Percentiles rank a stretch among this genome's conserved stretches.
Conservation (phyloP, 345 rosid genomes). For the Gossypium sturtianum region DNA sequence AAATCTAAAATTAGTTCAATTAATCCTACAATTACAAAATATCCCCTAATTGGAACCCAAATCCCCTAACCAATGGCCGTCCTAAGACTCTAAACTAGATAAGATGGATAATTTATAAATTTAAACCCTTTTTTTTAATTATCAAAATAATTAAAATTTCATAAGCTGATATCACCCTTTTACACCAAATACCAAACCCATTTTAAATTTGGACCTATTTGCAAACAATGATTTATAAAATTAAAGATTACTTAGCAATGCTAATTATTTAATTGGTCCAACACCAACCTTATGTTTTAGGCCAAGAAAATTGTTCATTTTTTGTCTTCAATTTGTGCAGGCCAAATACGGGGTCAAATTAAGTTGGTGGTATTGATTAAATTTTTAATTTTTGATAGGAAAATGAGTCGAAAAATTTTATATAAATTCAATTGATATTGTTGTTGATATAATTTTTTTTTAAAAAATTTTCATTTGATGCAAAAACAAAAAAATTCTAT, state of each 20-base stretch:
- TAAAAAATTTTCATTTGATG: neutral
- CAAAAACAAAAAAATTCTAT: slow-evolving; percentile 2
- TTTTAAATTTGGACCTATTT: slow-evolving; percentile 18
- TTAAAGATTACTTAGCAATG: neutral
- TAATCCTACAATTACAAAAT: slow-evolving; percentile 9
- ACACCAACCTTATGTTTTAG: neutral
- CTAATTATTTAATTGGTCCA: neutral
- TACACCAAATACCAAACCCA: slow-evolving; percentile 31
- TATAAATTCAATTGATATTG: neutral
- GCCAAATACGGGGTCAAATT: neutral
- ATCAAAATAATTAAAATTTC: neutral
- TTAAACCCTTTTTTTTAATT: neutral
- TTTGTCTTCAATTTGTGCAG: neutral
- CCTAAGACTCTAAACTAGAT: slow-evolving; percentile 43
- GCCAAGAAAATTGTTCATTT: neutral
- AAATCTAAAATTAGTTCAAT: neutral
- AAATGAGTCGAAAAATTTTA: neutral
- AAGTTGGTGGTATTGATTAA: neutral
- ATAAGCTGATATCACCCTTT: neutral
- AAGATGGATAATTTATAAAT: neutral
- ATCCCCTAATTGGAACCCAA: slow-evolving; percentile 24
- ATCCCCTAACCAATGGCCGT: slow-evolving; percentile 35
- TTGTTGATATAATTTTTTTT: no score
- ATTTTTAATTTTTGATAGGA: neutral
- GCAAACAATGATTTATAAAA: neutral